These are phyloP conservation scores for Xylaria sp. DNA, from an alignment of 2,329 filamentous ascomycete genomes.

Conservation along the genomic window DNA sequence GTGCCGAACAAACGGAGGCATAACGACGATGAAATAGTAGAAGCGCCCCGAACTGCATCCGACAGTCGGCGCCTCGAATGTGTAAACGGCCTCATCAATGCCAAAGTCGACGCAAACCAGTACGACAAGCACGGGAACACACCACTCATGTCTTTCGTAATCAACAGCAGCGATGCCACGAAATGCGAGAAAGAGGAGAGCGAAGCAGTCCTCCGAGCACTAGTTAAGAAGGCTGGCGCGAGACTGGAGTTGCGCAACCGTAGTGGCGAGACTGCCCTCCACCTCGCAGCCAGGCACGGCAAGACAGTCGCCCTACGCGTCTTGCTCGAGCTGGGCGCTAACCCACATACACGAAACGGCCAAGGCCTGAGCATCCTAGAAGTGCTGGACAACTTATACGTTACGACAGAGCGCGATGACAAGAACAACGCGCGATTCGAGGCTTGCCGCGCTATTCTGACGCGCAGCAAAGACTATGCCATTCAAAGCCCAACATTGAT, in stretches of 20 bases:
- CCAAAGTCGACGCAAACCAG: slow-evolving; percentile 62
- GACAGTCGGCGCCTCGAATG: slow-evolving; percentile 37
- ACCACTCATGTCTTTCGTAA: slow-evolving; percentile 66
- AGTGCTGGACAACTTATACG: slow-evolving; percentile 57
- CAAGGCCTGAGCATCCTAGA: slow-evolving; percentile 59
- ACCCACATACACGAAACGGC: slow-evolving; percentile 59
- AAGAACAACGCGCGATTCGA: slow-evolving; percentile 56
- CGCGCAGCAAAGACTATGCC: slow-evolving; percentile 48
- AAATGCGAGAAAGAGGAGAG: slow-evolving; percentile 62
- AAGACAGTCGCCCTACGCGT: slow-evolving; percentile 63
- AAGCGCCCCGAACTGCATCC: slow-evolving; percentile 25
- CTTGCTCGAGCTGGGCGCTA: slow-evolving; percentile 60
- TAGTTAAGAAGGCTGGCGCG: slow-evolving; percentile 56
- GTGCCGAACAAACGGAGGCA: slow-evolving; percentile 53
- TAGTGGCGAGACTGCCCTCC: slow-evolving; percentile 65
- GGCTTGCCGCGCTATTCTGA: slow-evolving; percentile 60
- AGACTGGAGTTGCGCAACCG: slow-evolving; percentile 63
- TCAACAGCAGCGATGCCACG: slow-evolving; percentile 55
- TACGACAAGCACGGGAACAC: slow-evolving; percentile 65
- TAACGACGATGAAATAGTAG: slow-evolving; percentile 41
- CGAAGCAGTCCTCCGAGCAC: slow-evolving; percentile 56
- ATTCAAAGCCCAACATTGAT: slow-evolving; percentile 55
- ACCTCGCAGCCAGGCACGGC: slow-evolving; percentile 64
- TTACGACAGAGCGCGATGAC: slow-evolving; percentile 47
- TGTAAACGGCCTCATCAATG: slow-evolving; percentile 50